phyloP scores from a whole-genome alignment of 352 stramenopile genomes.

The Pythium phragmiticola region DNA sequence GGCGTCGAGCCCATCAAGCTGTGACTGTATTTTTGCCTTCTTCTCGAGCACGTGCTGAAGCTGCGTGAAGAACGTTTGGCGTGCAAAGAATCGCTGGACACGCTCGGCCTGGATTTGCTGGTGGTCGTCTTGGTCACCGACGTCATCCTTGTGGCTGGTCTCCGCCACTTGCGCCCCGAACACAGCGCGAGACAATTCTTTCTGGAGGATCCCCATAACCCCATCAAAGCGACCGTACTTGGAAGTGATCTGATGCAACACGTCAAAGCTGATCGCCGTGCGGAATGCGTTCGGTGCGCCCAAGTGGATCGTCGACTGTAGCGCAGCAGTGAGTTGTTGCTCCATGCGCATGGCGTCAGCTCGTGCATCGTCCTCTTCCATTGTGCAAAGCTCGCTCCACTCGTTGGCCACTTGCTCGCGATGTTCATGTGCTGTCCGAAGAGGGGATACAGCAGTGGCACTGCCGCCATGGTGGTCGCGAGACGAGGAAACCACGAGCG shows the following conservation, averaged over 20 bases:
- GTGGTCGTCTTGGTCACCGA: neutral
- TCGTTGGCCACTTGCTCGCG: slow-evolving; percentile 7
- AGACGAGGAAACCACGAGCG: neutral
- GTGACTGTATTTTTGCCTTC: slow-evolving; percentile 36
- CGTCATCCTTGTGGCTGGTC: neutral
- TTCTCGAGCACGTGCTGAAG: slow-evolving; percentile 40
- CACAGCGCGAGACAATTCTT: slow-evolving; percentile 39
- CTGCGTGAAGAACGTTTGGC: slow-evolving; percentile 59
- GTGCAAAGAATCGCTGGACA: slow-evolving; percentile 29
- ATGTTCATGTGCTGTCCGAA: neutral
- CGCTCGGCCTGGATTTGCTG: slow-evolving; percentile 11
- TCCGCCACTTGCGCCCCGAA: slow-evolving; percentile 32
- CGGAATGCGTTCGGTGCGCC: slow-evolving; percentile 55
- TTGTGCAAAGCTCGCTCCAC: slow-evolving; percentile 18
- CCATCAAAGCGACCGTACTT: slow-evolving; percentile 55
- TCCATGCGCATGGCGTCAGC: slow-evolving; percentile 33
- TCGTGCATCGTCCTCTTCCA: slow-evolving; percentile 13
- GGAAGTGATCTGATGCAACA: slow-evolving; percentile 38
- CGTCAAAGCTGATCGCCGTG: slow-evolving; percentile 57
- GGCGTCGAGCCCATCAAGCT: slow-evolving; percentile 36
- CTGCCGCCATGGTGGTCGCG: neutral
- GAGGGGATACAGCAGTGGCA: slow-evolving; percentile 1
- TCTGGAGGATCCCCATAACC: slow-evolving; percentile 33
- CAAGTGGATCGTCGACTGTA: slow-evolving; percentile 55
- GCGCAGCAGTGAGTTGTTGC: slow-evolving; percentile 43